Evolutionary conservation across 2,329 filamentous ascomycete species (phyloP), one percentile per base, ranked within the genome.

Genomic region (Aspergillus oerlinghausenensis): DNA sequence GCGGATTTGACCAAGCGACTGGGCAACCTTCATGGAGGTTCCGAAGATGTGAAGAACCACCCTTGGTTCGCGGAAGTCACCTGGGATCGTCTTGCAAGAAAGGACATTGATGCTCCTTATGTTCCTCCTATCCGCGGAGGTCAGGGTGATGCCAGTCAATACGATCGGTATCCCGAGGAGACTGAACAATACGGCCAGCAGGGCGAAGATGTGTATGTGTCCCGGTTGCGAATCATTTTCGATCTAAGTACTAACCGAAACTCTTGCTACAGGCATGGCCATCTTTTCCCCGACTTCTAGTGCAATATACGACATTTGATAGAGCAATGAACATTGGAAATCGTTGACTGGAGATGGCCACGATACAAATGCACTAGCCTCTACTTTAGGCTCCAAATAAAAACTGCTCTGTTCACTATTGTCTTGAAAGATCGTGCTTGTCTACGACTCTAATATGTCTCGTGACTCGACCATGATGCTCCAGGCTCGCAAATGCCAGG

Each of bases 81-180:
- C 2, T 99, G 94, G 94, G 94, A 99, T 69, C 83, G 94, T 61
- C 79, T 99, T 66, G 87, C 89, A 40, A 89, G 92, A 73, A 97
- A 97, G 77, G 94, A 99, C 68, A 99, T 99, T 60, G 94, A 99
- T 75, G 94, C 94, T 40, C 94, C 94, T 4, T 99, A 99, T 72
- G 94, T 96, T 55, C 94, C 94, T 17, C 94, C 94, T 0, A 93
- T 99, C 60, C 89, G 94, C 73, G 92, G 91, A 45, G 94, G 94
- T 45, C 88, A 91, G 29, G 94, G 94, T 57, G 94, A 99, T 77
- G 91, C 94, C 52, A 97, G 92, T 76, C 90, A 97, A 75, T 99
- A 99, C 71, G 94, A 99, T 77, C 90, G 92, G 74, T 99, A 99
- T 74, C 92, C 94, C 1, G 94, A 99, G 75, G 94, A 99, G 75